phyloP scores from a whole-genome alignment of 306 rosid species.

The Casuarina glauca region DNA sequence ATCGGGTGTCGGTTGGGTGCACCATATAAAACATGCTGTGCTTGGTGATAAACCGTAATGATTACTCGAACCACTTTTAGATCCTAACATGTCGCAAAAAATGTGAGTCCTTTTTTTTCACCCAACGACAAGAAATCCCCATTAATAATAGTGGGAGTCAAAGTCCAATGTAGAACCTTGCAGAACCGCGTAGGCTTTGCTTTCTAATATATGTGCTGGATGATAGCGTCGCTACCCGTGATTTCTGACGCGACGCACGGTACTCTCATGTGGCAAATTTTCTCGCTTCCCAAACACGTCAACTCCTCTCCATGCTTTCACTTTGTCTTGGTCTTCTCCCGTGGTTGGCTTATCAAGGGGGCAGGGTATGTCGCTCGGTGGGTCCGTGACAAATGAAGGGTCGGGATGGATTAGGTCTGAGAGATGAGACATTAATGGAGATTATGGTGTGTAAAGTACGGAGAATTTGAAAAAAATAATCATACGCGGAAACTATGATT shows the following conservation, averaged over 20 bases:
- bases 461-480: conserved; percentile 9
- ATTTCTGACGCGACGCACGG: conserved; percentile 66
- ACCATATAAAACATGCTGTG: background rate
- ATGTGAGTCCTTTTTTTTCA: background rate
- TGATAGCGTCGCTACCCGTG: conserved; percentile 45
- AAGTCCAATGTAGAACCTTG: background rate
- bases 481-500: conserved; percentile 47
- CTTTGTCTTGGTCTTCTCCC: background rate
- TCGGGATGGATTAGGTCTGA: conserved; percentile 13
- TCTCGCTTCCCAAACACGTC: conserved; percentile 28
- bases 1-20: conserved; percentile 8
- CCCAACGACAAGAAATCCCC: background rate
- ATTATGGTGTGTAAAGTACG: background rate
- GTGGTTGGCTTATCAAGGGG: background rate
- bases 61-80: background rate
- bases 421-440: background rate
- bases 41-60: background rate
- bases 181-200: conserved; percentile 31
- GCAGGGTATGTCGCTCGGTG: background rate
- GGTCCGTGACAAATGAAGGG: conserved; percentile 20
- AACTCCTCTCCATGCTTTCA: background rate
- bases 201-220: conserved; percentile 26
- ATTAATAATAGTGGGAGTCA: background rate
- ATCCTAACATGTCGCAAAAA: background rate
- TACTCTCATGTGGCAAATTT: conserved; percentile 33